Conservation (phyloP, 2,329 filamentous ascomycete species). For the Verticillium nonalfalfae region DNA sequence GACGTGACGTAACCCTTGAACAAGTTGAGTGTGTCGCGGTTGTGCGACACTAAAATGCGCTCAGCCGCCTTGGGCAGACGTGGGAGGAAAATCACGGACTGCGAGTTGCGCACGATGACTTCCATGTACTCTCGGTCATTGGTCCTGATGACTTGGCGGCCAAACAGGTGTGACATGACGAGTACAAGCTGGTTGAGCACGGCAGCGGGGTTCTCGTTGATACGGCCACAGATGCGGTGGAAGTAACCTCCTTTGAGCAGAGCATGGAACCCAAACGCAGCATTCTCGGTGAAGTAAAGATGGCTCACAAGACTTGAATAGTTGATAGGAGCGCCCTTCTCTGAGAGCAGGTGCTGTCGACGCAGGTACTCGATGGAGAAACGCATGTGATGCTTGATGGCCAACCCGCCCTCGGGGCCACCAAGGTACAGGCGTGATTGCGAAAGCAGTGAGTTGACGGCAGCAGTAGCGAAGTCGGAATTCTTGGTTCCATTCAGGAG, state of each 20-base stretch:
- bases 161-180: slow-evolving; percentile 66
- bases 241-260: slow-evolving; percentile 68
- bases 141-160: slow-evolving; percentile 54
- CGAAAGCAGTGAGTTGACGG: slow-evolving; percentile 61
- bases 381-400: slow-evolving; percentile 68
- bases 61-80: slow-evolving; percentile 52
- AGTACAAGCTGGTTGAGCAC: slow-evolving; percentile 58
- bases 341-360: slow-evolving; percentile 58
- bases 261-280: slow-evolving; percentile 70
- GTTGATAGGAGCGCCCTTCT: slow-evolving; percentile 58
- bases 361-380: slow-evolving; percentile 79
- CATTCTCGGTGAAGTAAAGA: slow-evolving; percentile 71
- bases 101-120: slow-evolving; percentile 37
- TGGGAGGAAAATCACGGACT: slow-evolving; percentile 35
- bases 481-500: slow-evolving; percentile 61
- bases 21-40: slow-evolving; percentile 56
- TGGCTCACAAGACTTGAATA: slow-evolving; percentile 66
- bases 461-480: slow-evolving; percentile 53
- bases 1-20: slow-evolving; percentile 65
- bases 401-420: slow-evolving; percentile 59
- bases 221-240: slow-evolving; percentile 49
- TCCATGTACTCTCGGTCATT: slow-evolving; percentile 5
- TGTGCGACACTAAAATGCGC: slow-evolving; percentile 53
- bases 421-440: slow-evolving; percentile 66
- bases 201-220: slow-evolving; percentile 40